A percentile compares a stretch with the other conserved stretches of the same genome.
Evolutionary conservation across 352 stramenopile genomes (phyloP).

Genomic region (Thalassiosira hispida): DNA sequence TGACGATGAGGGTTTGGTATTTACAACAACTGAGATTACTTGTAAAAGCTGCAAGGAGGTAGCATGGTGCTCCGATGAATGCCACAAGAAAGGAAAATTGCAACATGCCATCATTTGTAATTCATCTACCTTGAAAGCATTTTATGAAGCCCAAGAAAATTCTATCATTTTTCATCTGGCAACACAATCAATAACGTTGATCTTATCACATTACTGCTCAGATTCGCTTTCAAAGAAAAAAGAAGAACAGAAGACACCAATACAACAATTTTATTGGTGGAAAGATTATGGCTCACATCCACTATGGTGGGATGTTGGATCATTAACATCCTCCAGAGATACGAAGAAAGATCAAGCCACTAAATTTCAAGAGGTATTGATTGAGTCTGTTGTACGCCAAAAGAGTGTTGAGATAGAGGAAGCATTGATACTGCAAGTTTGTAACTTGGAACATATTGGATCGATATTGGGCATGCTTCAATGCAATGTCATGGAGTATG

Average conservation of each 20-base stretch:
- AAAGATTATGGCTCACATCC: too few relatives aligned
- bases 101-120: conserved; percentile 8
- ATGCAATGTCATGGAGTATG: conserved; percentile 53
- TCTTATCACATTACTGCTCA: too few relatives aligned
- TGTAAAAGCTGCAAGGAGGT: conserved; percentile 1
- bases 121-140: background rate
- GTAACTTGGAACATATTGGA: conserved; percentile 27
- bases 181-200: too few relatives aligned
- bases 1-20: conserved; percentile 15
- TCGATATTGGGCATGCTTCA: conserved; percentile 51
- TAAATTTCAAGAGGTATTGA: conserved; percentile 13
- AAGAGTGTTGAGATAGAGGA: conserved; percentile 33
- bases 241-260: too few relatives aligned
- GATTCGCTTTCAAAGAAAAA: too few relatives aligned
- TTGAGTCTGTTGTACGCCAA: conserved; percentile 9
- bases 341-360: too few relatives aligned
- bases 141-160: too few relatives aligned
- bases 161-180: too few relatives aligned
- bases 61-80: conserved; percentile 12
- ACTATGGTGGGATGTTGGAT: too few relatives aligned
- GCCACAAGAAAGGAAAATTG: background rate
- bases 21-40: background rate
- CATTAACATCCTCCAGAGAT: too few relatives aligned
- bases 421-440: conserved; percentile 15
- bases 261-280: too few relatives aligned